These are phyloP conservation scores for Limnanthes douglasii DNA, from an alignment of 345 rosid species.

Conservation along the genomic window DNA sequence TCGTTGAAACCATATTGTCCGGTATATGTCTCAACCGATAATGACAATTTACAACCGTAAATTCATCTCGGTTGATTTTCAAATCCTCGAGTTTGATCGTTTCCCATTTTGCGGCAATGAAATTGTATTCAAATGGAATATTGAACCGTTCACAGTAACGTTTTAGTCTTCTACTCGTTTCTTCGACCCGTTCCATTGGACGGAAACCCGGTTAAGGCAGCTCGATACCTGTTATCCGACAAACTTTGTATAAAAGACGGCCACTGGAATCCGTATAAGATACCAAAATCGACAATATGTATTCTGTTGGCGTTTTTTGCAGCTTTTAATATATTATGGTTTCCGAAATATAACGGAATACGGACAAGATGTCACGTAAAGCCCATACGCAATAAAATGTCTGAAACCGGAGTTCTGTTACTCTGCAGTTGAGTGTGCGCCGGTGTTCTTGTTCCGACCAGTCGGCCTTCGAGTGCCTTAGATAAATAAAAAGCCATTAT, in stretches of 20 bases:
- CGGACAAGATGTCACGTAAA: conserved; percentile 39
- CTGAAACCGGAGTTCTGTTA: conserved; percentile 25
- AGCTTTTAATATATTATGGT: conserved; percentile 26
- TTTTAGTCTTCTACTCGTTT: conserved; percentile 42
- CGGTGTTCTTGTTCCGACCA: conserved; percentile 27
- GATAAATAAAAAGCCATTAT: conserved; percentile 52
- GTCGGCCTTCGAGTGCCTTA: conserved; percentile 48
- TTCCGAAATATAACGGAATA: conserved; percentile 35
- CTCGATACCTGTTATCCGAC: conserved; percentile 65
- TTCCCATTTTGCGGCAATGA: conserved; percentile 65
- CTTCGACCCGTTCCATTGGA: conserved; percentile 55
- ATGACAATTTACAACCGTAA: conserved; percentile 43
- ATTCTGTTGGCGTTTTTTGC: conserved; percentile 35
- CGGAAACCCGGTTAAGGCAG: conserved; percentile 75
- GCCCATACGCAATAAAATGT: conserved; percentile 35
- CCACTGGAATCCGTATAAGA: conserved; percentile 79
- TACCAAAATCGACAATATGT: conserved; percentile 71
- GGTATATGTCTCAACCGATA: conserved; percentile 37
- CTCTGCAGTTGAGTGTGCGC: conserved; percentile 9
- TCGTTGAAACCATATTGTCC: conserved; percentile 36
- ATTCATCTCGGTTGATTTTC: conserved; percentile 32
- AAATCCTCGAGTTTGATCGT: conserved; percentile 51
- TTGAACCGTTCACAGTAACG: conserved; percentile 41
- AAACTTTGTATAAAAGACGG: conserved; percentile 57
- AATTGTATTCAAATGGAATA: conserved; percentile 42